phyloP scores from a whole-genome alignment of 2,329 filamentous ascomycete genomes.

The Colletotrichum tropicicola region DNA sequence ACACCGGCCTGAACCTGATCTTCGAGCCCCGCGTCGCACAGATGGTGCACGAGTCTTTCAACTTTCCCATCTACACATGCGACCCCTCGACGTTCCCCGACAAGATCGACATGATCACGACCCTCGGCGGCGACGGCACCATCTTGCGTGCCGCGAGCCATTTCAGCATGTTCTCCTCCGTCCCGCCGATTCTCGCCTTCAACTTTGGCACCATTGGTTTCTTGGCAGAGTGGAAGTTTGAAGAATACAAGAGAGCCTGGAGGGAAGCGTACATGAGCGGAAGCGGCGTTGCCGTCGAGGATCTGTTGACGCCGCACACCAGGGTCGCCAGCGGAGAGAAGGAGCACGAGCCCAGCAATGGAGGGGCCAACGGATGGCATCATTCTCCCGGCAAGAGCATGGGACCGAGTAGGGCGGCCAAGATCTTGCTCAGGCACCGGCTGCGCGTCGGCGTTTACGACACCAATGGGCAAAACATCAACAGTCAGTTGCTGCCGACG shows the following conservation, averaged over 20 bases:
- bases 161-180: conserved; percentile 78
- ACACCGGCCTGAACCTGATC: conserved; percentile 82
- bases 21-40: conserved; percentile 81
- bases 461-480: conserved; percentile 69
- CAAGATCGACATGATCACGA: conserved; percentile 89
- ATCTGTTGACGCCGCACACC: conserved; percentile 49
- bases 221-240: conserved; percentile 95
- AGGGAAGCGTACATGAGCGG: conserved; percentile 89
- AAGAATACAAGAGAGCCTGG: conserved; percentile 91
- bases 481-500: conserved; percentile 55
- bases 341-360: conserved; percentile 33
- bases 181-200: conserved; percentile 92
- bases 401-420: conserved; percentile 77
- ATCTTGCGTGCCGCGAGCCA: conserved; percentile 83
- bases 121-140: conserved; percentile 92
- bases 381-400: conserved; percentile 82
- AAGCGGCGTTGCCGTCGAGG: conserved; percentile 59
- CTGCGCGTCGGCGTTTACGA: conserved; percentile 88
- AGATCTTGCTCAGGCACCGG: conserved; percentile 86
- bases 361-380: conserved; percentile 66
- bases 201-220: conserved; percentile 98
- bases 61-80: conserved; percentile 76
- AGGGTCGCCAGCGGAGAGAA: conserved; percentile 42
- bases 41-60: conserved; percentile 74
- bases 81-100: conserved; percentile 67